Evolutionary conservation across 805 yeast species (phyloP).

Genomic region (Zygoascus bituminiphila): DNA sequence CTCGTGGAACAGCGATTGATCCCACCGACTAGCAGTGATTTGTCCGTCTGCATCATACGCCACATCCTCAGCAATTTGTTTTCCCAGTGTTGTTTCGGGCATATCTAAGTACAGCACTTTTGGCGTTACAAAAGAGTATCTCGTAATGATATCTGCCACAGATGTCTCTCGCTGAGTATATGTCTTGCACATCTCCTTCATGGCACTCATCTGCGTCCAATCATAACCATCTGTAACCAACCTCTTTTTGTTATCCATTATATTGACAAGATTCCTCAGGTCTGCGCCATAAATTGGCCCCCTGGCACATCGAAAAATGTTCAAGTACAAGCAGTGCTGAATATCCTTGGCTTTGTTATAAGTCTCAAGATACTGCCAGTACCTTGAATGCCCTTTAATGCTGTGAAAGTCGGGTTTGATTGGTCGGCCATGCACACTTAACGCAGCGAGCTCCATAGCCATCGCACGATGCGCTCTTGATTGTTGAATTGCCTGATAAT

Average conservation of each 20-base stretch:
- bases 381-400: slow-evolving; percentile 49
- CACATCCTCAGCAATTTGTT: background rate
- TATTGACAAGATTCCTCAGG: slow-evolving; percentile 12
- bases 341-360: slow-evolving; percentile 43
- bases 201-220: slow-evolving; percentile 10
- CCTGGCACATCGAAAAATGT: slow-evolving; percentile 54
- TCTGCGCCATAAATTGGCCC: slow-evolving; percentile 64
- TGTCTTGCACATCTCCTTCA: slow-evolving; percentile 16
- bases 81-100: slow-evolving; percentile 26
- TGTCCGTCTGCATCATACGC: background rate
- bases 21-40: slow-evolving; percentile 4
- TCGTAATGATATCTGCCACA: slow-evolving; percentile 14
- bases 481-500: slow-evolving; percentile 1
- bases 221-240: slow-evolving; percentile 11
- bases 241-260: slow-evolving; percentile 5
- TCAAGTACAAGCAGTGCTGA: slow-evolving; percentile 52
- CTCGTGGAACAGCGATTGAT: slow-evolving; percentile 54
- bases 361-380: slow-evolving; percentile 45
- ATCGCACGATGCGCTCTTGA: slow-evolving; percentile 9
- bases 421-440: slow-evolving; percentile 9
- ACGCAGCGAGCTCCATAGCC: slow-evolving; percentile 14
- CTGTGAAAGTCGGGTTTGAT: slow-evolving; percentile 24
- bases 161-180: slow-evolving; percentile 11
- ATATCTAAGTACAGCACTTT: slow-evolving; percentile 69
- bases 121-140: slow-evolving; percentile 81